Base-by-base conservation (phyloP, 2,329 filamentous ascomycete genomes). In the Didymellaceae sp. region DNA sequence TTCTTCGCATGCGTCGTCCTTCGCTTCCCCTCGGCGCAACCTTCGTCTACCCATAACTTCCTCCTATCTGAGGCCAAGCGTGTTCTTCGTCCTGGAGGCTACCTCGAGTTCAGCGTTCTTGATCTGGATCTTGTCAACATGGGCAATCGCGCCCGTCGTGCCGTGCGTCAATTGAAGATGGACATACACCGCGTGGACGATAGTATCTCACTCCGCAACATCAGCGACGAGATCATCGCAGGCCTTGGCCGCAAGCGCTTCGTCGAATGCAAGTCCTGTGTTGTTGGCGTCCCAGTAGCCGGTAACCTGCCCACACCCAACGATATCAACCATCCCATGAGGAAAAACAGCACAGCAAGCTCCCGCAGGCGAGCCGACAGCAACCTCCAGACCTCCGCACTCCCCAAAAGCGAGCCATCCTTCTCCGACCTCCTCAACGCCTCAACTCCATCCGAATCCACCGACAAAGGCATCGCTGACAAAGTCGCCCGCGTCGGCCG, bases 401-500 rank as follows among this genome's bases (percentile, higher is more conserved):
- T 58, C 38, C 62, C 66, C 1, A 71, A 68, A 31, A 58, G 66
- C 3, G 69, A 70, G 39, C 56, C 68, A 6, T 73, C 70, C 6
- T 73, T 72, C 55, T 71, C 70, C 28, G 71, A 73, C 22, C 63
- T 73, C 17, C 66, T 73, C 42, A 69, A 67, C 38, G 54, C 55
- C 17, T 63, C 64, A 55, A 58, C 62, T 6, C 62, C 59, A 30
- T 71, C 68, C 18, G 70, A 71, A n/a, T 70, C 68, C 17, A 75
- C 88, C 17, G 91, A 96, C 60, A 90, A 91, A 66, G 87, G 86
- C 59, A 96, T 97, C 67, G 90, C 91, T 11, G 92, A 90, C 67
- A 96, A 96, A 81, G 91, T 97, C 17, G 88, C 91, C 13, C 88
- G 86, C 56, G 93, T 97, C 9, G 93, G 91, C 2, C 83, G 94